phyloP scores from a whole-genome alignment of 2,329 filamentous ascomycete species.

The Fusarium compactum region DNA sequence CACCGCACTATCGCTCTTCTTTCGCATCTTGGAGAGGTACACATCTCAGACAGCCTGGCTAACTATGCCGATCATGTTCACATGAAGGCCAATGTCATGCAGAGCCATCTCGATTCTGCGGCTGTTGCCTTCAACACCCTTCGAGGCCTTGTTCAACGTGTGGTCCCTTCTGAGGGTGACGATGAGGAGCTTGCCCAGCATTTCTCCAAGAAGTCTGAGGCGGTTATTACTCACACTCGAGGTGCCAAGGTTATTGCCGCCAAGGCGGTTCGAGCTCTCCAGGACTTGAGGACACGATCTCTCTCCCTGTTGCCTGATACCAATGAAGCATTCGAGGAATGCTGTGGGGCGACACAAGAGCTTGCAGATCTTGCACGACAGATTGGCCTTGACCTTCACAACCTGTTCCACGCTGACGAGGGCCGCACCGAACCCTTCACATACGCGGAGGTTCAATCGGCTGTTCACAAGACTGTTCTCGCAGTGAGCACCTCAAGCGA shows the following conservation, averaged over 20 bases:
- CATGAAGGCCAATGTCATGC: conserved; percentile 80
- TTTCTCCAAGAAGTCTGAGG: conserved; percentile 77
- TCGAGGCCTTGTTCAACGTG: conserved; percentile 74
- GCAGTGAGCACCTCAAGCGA: conserved; percentile 67
- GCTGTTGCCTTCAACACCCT: conserved; percentile 74
- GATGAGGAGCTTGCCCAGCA: conserved; percentile 76
- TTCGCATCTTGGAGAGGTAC: conserved; percentile 85
- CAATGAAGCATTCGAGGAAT: conserved; percentile 75
- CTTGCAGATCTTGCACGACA: conserved; percentile 75
- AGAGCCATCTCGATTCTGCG: conserved; percentile 84
- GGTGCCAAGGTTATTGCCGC: conserved; percentile 85
- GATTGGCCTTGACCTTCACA: conserved; percentile 75
- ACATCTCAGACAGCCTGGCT: conserved; percentile 76
- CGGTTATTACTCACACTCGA: conserved; percentile 79
- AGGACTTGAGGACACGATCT: conserved; percentile 81
- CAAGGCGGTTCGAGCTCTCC: conserved; percentile 80
- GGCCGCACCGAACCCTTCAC: conserved; percentile 75
- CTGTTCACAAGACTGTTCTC: conserved; percentile 67
- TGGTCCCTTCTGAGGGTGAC: conserved; percentile 61
- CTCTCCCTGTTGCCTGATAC: conserved; percentile 78
- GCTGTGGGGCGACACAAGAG: conserved; percentile 72
- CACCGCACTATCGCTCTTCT: conserved; percentile 87
- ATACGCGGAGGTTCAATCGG: conserved; percentile 73
- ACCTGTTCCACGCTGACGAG: conserved; percentile 75
- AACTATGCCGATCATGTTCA: conserved; percentile 83